Conservation (phyloP, 2,329 filamentous ascomycete genomes). For the Fusarium tanahbumbuense region DNA sequence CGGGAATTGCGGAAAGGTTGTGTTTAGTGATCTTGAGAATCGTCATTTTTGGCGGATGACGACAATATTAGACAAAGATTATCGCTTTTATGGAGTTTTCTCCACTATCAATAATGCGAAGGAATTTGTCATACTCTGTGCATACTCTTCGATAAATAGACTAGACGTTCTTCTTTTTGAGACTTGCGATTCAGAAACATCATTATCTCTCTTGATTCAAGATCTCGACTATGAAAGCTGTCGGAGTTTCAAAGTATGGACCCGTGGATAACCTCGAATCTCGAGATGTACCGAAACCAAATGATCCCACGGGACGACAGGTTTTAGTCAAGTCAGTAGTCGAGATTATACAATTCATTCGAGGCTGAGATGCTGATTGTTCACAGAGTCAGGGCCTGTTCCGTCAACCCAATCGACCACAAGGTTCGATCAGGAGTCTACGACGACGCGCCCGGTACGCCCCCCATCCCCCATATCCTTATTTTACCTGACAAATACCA, state of each 20-base stretch:
- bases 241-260: neutral
- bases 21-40: neutral
- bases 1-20: too few relatives aligned
- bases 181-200: too few relatives aligned
- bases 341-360: neutral
- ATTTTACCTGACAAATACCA: neutral
- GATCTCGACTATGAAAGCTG: conserved; percentile 1
- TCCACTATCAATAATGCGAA: neutral
- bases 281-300: neutral
- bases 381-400: neutral
- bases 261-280: neutral
- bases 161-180: too few relatives aligned
- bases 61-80: neutral
- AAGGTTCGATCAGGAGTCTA: conserved; percentile 2
- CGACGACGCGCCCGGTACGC: neutral
- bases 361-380: rapidly evolving
- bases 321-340: neutral
- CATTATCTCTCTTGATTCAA: too few relatives aligned
- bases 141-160: neutral
- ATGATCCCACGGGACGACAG: neutral
- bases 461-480: too few relatives aligned
- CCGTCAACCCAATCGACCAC: conserved; percentile 1
- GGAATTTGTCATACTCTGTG: too few relatives aligned
- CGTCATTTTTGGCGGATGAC: neutral
- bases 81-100: neutral